Evolutionary conservation across 805 yeast genomes (phyloP).

Genomic region (Hanseniaspora clermontiae): DNA sequence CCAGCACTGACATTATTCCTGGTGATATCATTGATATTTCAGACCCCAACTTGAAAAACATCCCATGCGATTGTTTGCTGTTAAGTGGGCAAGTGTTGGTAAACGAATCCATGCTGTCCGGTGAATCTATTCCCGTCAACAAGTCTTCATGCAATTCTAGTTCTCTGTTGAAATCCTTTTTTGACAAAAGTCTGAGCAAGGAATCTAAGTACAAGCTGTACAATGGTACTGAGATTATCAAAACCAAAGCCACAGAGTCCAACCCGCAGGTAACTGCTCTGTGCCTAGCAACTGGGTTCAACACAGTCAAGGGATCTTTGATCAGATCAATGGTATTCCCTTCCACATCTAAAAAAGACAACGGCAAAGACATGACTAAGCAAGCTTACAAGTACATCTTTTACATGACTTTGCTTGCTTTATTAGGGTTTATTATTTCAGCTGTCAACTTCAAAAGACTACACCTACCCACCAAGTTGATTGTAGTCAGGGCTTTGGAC

Average conservation of each 20-base stretch:
- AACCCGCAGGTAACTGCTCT: constrained; percentile 61
- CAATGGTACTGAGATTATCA: constrained; percentile 78
- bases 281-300: constrained; percentile 81
- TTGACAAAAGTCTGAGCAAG: not conserved
- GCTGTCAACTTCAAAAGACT: constrained; percentile 69
- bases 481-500: constrained; percentile 81
- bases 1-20: constrained; percentile 73
- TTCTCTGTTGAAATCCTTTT: constrained; percentile 31
- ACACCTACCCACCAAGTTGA: constrained; percentile 55
- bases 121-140: constrained; percentile 94
- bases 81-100: constrained; percentile 88
- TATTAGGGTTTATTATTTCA: constrained; percentile 70
- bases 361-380: constrained; percentile 65
- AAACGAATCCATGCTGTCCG: constrained; percentile 96
- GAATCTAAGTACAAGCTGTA: constrained; percentile 60
- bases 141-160: constrained; percentile 49
- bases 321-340: constrained; percentile 95
- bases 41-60: constrained; percentile 57
- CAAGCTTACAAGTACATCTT: constrained; percentile 96
- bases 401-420: constrained; percentile 78
- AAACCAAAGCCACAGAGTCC: constrained; percentile 54
- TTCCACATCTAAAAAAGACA: constrained; percentile 44
- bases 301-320: constrained; percentile 88
- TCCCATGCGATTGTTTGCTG: constrained; percentile 85
- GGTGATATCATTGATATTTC: constrained; percentile 91